Percentiles rank a stretch among this genome's conserved stretches.
These are phyloP conservation scores for Phallus indusiatus DNA, from an alignment of 768 basidiomycete species.

Conservation along the genomic window DNA sequence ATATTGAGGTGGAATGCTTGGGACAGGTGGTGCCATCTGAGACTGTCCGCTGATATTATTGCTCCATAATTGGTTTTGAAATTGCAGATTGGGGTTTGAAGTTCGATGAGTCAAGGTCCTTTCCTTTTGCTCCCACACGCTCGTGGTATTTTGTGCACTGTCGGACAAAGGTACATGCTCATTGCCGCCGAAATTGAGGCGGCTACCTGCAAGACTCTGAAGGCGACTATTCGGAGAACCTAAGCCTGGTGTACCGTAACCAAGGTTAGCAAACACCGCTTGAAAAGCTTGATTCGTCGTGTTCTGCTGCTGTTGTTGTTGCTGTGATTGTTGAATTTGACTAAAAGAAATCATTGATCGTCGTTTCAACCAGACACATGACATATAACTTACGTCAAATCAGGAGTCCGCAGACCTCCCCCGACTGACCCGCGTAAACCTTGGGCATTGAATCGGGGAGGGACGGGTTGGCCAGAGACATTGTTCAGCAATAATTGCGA, in stretches of 20 bases:
- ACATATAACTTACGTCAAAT: constrained; percentile 1
- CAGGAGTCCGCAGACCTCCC: neutral
- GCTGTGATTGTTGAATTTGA: constrained; percentile 1
- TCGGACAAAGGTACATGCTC: constrained; percentile 5
- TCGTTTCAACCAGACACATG: neutral
- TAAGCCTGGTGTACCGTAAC: constrained; percentile 34
- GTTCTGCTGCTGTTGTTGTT: constrained; percentile 5
- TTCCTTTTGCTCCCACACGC: constrained; percentile 61
- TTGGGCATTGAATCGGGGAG: constrained; percentile 58
- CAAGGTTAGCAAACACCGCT: constrained; percentile 42
- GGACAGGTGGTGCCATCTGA: constrained; percentile 49
- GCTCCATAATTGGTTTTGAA: constrained; percentile 23
- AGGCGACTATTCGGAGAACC: constrained; percentile 20
- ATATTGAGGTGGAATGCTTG: constrained; percentile 65
- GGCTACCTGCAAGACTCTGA: neutral
- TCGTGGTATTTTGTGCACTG: constrained; percentile 19
- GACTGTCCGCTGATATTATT: neutral
- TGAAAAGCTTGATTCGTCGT: constrained; percentile 25
- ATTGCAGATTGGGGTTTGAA: constrained; percentile 64
- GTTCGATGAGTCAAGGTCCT: constrained; percentile 43
- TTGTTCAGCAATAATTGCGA: constrained; percentile 4
- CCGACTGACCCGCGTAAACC: constrained; percentile 17
- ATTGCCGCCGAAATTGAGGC: neutral
- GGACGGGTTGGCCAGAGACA: constrained; percentile 41
- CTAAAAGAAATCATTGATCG: neutral